Conservation (phyloP, 1,284 basidiomycete genomes). For the Ceratobasidium sp. region DNA sequence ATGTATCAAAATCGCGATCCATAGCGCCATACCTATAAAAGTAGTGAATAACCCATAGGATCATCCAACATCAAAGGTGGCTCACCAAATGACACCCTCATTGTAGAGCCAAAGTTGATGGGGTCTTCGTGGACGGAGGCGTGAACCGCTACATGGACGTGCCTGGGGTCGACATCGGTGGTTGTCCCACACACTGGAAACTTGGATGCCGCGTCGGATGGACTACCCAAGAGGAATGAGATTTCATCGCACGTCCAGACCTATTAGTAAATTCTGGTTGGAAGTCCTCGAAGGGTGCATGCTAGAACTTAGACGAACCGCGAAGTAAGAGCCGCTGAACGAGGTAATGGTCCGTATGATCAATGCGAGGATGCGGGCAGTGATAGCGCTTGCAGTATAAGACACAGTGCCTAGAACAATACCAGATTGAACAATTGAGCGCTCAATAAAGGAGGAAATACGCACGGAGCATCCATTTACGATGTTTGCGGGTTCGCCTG, state of each 20-base stretch:
- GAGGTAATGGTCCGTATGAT: slow-evolving; percentile 32
- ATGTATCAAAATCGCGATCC: slow-evolving; percentile 48
- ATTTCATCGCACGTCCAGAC: slow-evolving; percentile 48
- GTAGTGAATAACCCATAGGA: neutral
- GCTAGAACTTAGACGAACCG: slow-evolving; percentile 22
- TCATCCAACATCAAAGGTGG: neutral
- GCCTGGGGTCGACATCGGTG: slow-evolving; percentile 12
- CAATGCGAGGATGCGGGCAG: slow-evolving; percentile 39
- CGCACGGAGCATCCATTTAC: slow-evolving; percentile 49
- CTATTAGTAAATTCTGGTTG: neutral
- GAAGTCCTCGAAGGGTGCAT: neutral
- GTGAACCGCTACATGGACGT: slow-evolving; percentile 35
- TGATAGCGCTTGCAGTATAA: slow-evolving; percentile 40
- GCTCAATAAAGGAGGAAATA: no score
- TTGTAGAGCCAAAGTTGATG: slow-evolving; percentile 46
- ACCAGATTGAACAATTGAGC: no score
- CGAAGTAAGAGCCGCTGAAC: slow-evolving; percentile 41
- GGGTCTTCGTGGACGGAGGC: slow-evolving; percentile 44
- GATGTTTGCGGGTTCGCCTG: slow-evolving; percentile 27
- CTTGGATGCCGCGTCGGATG: neutral
- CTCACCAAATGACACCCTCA: slow-evolving; percentile 45
- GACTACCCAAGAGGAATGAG: slow-evolving; percentile 24
- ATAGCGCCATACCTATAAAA: slow-evolving; percentile 45
- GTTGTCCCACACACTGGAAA: slow-evolving; percentile 37
- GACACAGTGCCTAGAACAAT: slow-evolving; percentile 40